A percentile compares a stretch with the other conserved stretches of the same genome.
Conservation (phyloP, 106 monocot species). For the Allium cepa region DNA sequence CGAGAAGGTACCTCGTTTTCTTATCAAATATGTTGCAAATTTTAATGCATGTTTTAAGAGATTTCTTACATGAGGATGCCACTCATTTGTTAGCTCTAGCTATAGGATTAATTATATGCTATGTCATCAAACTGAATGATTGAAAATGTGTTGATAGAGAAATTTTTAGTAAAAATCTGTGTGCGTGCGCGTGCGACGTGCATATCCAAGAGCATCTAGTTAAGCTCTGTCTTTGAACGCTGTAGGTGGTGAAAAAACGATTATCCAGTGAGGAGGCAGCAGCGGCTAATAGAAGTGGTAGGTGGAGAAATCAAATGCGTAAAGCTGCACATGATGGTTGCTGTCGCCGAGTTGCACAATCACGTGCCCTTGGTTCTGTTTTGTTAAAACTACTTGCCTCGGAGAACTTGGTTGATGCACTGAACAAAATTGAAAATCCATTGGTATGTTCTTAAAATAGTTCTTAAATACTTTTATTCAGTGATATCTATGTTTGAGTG, state of each 20-base stretch:
- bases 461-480: no score
- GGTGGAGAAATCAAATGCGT: slow-evolving; percentile 95
- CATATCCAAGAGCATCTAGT: background rate
- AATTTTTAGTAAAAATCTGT: no score
- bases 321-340: slow-evolving; percentile 95
- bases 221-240: background rate
- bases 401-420: slow-evolving; percentile 50
- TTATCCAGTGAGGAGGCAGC: slow-evolving; percentile 62
- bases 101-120: no score
- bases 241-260: slow-evolving; percentile 71
- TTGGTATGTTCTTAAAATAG: slow-evolving; percentile 36
- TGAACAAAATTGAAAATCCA: slow-evolving; percentile 68
- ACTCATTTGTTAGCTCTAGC: no score
- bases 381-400: slow-evolving; percentile 68
- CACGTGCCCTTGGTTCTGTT: slow-evolving; percentile 60
- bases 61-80: no score
- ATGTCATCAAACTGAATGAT: no score
- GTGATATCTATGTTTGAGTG: no score
- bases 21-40: no score
- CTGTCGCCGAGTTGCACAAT: slow-evolving; percentile 81
- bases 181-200: no score
- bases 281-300: slow-evolving; percentile 69
- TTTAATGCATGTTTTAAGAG: no score
- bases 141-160: no score
- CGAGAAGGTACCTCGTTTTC: slow-evolving; percentile 54